Base-by-base conservation (phyloP, 345 rosid species). In the Gossypium herbaceum region DNA sequence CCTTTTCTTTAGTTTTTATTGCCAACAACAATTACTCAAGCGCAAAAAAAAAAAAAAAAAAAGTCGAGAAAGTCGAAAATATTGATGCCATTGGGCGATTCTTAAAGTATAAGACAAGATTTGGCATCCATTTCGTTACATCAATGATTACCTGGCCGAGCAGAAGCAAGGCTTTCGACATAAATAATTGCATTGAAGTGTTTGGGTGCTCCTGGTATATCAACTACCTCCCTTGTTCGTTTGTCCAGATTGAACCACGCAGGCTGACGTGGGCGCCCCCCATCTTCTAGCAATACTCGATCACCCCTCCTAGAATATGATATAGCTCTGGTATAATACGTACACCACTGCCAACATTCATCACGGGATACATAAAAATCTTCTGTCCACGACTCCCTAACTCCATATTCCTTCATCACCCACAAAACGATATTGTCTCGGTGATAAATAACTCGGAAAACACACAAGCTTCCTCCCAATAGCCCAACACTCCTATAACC, bases 361-460 rank as follows among this genome's bases (percentile, higher is more conserved):
- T 47, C 41, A 2, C 57, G 7, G 7, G 41, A 7, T 16, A 47
- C 12, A 68, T 7, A 13, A 24, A 68, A 9, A 1, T 47, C 12
- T 2, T 47, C 20, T 12, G 19, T 68, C 72, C 72, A 68, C 9
- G 57, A 48, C 11, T 68, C 72, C 19, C 25, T 68, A 0, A 48
- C 72, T 24, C 57, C 72, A 24, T 48, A 68, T 24, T 68, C 72
- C 41, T 68, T 68, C 72, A 25, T 68, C 43, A 68, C 57, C 72
- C 58, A 68, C 29, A 68, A 45, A 45, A 11, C 3, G 34, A 67
- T 22, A 67, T 67, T 17, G 25, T 66, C 71, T 2, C 22, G 54
- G 0, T 22, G 12, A 9, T 20, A 59, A 25, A 11, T 0, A 59
- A 25, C 64, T 7, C 52, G 70, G 10, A 20, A 43, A 44, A 66